Evolutionary conservation across 345 rosid genomes (phyloP).

Genomic region (Ricinus communis): DNA sequence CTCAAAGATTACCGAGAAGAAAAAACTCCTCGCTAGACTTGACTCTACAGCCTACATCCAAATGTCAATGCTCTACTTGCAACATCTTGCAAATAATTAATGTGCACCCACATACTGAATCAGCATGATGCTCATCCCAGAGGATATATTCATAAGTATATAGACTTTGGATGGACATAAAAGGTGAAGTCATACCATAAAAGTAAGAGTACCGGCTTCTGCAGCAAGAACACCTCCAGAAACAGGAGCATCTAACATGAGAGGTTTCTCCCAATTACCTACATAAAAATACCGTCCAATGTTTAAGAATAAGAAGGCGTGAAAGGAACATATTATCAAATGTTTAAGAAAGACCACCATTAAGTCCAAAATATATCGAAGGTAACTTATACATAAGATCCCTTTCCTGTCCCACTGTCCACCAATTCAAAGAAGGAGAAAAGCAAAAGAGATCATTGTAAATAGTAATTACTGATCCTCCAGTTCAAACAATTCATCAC

Average conservation of each 20-base stretch:
- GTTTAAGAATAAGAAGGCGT: not conserved
- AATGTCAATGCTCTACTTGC: not conserved
- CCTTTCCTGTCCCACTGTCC: too few relatives aligned
- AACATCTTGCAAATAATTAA: not conserved
- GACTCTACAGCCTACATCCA: too few relatives aligned
- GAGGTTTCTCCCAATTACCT: conserved; percentile 64
- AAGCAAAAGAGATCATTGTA: too few relatives aligned
- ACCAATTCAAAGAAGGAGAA: too few relatives aligned
- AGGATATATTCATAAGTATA: not conserved
- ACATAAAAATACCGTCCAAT: conserved; percentile 15
- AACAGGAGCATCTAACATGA: conserved; percentile 97
- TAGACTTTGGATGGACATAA: conserved; percentile 7
- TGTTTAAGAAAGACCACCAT: conserved; percentile 1
- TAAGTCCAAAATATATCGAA: not conserved
- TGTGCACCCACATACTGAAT: not conserved
- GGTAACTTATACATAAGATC: not conserved
- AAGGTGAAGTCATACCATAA: conserved; percentile 55
- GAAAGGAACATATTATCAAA: not conserved
- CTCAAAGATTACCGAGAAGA: too few relatives aligned
- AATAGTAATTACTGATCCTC: too few relatives aligned
- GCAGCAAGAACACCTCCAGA: conserved; percentile 98
- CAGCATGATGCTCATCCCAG: not conserved
- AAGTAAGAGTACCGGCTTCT: conserved; percentile 81
- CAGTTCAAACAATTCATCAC: too few relatives aligned
- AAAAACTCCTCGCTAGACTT: too few relatives aligned